Base-by-base conservation (phyloP, 352 stramenopile species). In the Phytophthora chlamydospora region DNA sequence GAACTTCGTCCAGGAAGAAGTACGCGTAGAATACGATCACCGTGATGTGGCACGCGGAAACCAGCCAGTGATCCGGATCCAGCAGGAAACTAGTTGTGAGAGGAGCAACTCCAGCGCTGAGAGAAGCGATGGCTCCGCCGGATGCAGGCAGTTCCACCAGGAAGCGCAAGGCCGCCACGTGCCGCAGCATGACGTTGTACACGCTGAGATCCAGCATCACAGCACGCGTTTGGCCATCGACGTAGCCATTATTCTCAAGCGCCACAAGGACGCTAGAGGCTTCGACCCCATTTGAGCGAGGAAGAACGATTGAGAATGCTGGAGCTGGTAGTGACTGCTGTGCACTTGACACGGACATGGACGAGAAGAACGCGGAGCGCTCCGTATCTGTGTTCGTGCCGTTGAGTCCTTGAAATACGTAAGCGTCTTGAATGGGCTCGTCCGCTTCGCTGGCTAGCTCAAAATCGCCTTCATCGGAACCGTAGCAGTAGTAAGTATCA, bases 201-300 rank as follows among this genome's bases (percentile, higher is more conserved):
- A 88, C 4, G 49, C 78, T 85, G 38, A 83, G 31, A 31, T 88
- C 78, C 34, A 85, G 24, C 63, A 85, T 68, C 12, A 83, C 52
- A 7, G 50, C 65, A 11, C 73, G 78, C 6, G 78, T 85, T 19
- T 76, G 56, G 0, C 16, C 29, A 21, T 85, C 78, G 8, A 88
- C 27, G 62, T 83, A 85, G 3, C 14, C 42, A 47, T 67, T 65
- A 12, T 39, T 55, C 24, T 73, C 49, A 0, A 88, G 50, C 41
- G 46, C 67, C 11, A 38, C 12, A 10, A 88, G 58, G 32, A 75
- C 56, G 0, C 58, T 36, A 2, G 16, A 33, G 3, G 73, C 74
- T 17, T 59, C 39, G 0, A 27, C 17, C 6, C 33, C 13, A 36
- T 77, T 61, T 0, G 50, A 55, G 0, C 72, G 71, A 1, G 75